Evolutionary conservation across 176 grass and related monocot species (phyloP), one percentile per base, ranked within the genome.

Genomic region (Oryza glaberrima): DNA sequence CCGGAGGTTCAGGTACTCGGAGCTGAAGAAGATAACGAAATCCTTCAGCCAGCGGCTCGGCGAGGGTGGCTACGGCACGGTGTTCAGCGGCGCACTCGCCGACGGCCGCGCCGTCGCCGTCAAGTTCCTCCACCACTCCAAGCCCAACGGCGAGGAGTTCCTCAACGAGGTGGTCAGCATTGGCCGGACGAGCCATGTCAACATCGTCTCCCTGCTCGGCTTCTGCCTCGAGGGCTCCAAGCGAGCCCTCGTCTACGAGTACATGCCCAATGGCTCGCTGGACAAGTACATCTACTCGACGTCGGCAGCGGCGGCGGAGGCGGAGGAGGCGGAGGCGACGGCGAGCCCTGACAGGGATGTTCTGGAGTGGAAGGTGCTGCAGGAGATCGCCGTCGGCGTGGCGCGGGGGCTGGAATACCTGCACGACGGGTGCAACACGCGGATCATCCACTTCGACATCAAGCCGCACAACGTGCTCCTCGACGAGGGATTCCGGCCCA

Each of bases 401-500:
- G 83, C 94, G 4, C 69, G 86, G 17, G 94, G 94, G 3, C 79
- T 96, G 0, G 91, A 96, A 60, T 96, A 96, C 86, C 70, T 96
- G 40, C 94, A 96, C 36, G 85, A 85, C 1, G 89, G 92, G 0
- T 94, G 89, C 76, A 83, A 44, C 76, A 96, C 87, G 1, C 85
- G 89, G 19, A 96, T 96, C 68, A 80, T 96, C 36, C 94, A 96
- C 83, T 96, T 96, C 30, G 94, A 96, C 48, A 92, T 96, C 43
- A 95, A 95, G 56, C 90, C 90, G 11, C 90, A 92, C 56, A 95
- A 95, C 32, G 87, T 95, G 49, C 77, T 95, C 0, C 89, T 95
- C 3, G 91, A 93, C 13, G 14, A 48, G 3, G 80, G 40, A 0
- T 69, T 95, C 19, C 85, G 71, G 0, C 94, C 94, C 7, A 95